Base-by-base conservation (phyloP, 169 alveolate species). In the Eimeria tenella region DNA sequence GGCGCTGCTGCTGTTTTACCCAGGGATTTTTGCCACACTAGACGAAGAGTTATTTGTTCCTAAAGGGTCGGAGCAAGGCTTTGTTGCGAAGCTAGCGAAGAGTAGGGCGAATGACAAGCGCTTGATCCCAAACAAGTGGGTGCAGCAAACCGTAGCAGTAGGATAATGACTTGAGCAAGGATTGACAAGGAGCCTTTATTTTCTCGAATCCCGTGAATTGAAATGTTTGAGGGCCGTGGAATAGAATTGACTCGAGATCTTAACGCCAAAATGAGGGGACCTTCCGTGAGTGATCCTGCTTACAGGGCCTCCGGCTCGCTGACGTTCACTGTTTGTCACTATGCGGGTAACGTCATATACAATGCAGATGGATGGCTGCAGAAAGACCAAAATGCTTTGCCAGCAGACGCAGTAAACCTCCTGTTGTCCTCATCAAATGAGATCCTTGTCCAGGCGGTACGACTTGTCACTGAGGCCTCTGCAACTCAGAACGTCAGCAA, bases 11-110 rank as follows among this genome's bases (percentile, higher is more conserved):
- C 17, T 10, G 2, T 3, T 11, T 58, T 58, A 58, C 23, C 10
- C 73, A 87, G 93, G 93, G 3, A 70, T 87, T 17, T 21, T 87
- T 9, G 84, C 93, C n/a, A 70, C 73, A 8, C 73, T 87, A 19
- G 93, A 87, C 56, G 93, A 87, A 31, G 93, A 87, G 86, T 31
- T 87, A n/a, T 87, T 87, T 87, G 93, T 87, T 4, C 93, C 93
- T n/a, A 63, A 58, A 55, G 94, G 94, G 21, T 90, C 94, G 7
- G 94, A 90, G 23, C 94, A 60, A 8, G 89, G 90, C 52, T 90
- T 90, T 62, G 58, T 73, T 9, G 50, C 15, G 73, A 90, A 90
- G 53, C 15, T 90, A n/a, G 21, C 17, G 42, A 90, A 90, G 74
- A 77, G 55, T 4, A 77, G 55, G 10, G 21, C 77, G 58, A 13